These are phyloP conservation scores for Geranium incanum DNA, from an alignment of 441 rosid genomes.

Conservation along the genomic window DNA sequence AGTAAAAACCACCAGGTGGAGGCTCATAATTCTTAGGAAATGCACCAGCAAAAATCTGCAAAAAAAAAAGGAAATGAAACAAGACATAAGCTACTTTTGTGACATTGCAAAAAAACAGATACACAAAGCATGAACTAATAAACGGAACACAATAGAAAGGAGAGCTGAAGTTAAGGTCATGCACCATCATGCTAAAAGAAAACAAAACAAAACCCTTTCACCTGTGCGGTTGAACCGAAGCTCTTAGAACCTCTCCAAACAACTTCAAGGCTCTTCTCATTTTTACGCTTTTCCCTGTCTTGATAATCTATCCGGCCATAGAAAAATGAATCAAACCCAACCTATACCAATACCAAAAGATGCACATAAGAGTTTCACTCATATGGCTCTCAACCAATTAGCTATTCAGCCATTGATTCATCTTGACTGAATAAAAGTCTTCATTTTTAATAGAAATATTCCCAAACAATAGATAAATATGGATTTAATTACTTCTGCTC, in stretches of 20 bases:
- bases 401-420: conserved; percentile 1
- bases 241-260: conserved; percentile 92
- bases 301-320: conserved; percentile 96
- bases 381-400: not conserved
- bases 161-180: not conserved
- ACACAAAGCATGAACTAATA: conserved; percentile 1
- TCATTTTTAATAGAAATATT: not conserved
- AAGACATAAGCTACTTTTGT: not conserved
- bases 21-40: conserved; percentile 93
- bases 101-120: not conserved
- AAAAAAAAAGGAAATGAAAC: conserved; percentile 15
- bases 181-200: not conserved
- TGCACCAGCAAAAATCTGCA: conserved; percentile 93
- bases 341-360: conserved; percentile 33
- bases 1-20: conserved; percentile 85
- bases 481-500: conserved; percentile 56
- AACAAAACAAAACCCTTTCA: conserved; percentile 17
- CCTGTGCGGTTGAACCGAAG: conserved; percentile 86
- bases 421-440: not conserved
- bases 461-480: not conserved
- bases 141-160: not conserved
- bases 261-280: conserved; percentile 91
- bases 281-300: conserved; percentile 75
- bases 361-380: not conserved
- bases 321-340: conserved; percentile 89